Conservation (phyloP, 2,329 filamentous ascomycete species). For the Lasiodiplodia citricola region DNA sequence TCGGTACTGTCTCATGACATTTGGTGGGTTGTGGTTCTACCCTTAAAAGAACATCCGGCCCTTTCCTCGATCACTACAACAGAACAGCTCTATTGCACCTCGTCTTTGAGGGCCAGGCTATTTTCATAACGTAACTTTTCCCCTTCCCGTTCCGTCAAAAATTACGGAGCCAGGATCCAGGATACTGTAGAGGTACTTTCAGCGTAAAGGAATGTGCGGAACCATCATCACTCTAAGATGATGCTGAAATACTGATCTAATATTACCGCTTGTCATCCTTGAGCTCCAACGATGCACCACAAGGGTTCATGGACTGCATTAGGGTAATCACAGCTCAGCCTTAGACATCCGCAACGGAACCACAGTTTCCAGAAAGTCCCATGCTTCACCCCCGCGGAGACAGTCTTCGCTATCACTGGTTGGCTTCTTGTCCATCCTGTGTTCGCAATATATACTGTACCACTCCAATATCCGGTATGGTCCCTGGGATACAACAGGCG, state of each 20-base stretch:
- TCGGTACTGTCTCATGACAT: no score
- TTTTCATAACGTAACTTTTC: background rate
- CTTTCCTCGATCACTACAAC: no score
- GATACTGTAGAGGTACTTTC: background rate
- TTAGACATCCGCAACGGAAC: background rate
- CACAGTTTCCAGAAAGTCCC: no score
- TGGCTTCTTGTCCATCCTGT: background rate
- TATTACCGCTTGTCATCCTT: background rate
- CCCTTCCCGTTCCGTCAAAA: background rate
- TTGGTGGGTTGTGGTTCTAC: no score
- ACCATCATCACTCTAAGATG: background rate
- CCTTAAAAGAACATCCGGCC: no score
- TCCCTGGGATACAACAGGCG: no score
- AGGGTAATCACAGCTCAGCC: background rate
- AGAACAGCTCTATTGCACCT: no score
- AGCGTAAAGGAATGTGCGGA: background rate
- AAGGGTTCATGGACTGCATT: background rate
- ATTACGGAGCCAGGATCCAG: background rate
- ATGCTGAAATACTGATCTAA: background rate
- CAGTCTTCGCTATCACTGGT: no score
- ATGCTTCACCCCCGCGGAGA: no score
- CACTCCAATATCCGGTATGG: background rate
- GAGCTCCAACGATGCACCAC: background rate
- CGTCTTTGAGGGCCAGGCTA: no score
- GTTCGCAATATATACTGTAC: background rate